These are phyloP conservation scores for Zygoascus meyerae DNA, from an alignment of 1,139 yeast species.

Conservation along the genomic window DNA sequence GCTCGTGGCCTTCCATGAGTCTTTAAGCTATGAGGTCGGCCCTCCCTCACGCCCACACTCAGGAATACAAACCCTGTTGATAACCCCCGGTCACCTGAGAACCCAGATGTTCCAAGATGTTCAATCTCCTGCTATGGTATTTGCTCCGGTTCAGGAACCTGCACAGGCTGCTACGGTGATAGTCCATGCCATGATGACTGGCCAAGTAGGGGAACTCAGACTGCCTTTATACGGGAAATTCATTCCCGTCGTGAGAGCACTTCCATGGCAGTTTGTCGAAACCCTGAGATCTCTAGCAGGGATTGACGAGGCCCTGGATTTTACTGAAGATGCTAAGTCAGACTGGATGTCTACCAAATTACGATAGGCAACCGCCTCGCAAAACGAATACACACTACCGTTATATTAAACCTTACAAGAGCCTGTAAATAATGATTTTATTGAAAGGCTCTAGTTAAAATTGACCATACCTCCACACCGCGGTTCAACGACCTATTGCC, in stretches of 20 bases:
- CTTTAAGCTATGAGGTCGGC: constrained; percentile 65
- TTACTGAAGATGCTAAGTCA: too few species aligned
- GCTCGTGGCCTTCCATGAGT: constrained; percentile 74
- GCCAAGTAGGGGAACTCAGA: constrained; percentile 62
- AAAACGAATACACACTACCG: too few species aligned
- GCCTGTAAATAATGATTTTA: too few species aligned
- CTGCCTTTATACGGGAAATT: constrained; percentile 71
- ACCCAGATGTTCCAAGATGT: constrained; percentile 70
- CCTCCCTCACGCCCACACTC: constrained; percentile 15
- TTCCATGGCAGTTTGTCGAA: constrained; percentile 68
- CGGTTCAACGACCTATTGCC: too few species aligned
- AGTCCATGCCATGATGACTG: constrained; percentile 51
- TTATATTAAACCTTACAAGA: too few species aligned
- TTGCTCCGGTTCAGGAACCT: constrained; percentile 83
- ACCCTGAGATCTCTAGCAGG: constrained; percentile 52
- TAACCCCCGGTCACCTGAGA: constrained; percentile 82
- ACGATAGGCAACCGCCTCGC: too few species aligned
- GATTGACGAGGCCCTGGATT: constrained; percentile 42
- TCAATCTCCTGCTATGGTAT: constrained; percentile 57
- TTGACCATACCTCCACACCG: too few species aligned
- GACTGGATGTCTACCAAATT: too few species aligned
- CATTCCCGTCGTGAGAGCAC: constrained; percentile 61
- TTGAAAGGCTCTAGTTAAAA: too few species aligned
- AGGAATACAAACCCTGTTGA: constrained; percentile 65
- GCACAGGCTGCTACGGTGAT: constrained; percentile 54